Conservation (phyloP, 805 yeast species). For the Starmerella roubikii region DNA sequence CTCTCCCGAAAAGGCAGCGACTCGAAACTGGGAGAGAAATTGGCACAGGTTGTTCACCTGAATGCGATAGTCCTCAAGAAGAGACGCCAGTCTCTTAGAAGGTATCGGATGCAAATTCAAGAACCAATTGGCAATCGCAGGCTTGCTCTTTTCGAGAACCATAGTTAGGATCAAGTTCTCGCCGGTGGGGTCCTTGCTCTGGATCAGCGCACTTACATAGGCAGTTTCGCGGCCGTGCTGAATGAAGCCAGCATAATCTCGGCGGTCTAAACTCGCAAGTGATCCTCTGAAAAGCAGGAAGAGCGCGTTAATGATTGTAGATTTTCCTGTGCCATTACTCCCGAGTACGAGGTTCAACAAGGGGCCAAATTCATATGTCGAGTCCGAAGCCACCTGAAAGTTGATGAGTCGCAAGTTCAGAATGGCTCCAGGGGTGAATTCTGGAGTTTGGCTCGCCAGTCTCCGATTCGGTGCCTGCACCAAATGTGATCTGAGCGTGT, state of each 20-base stretch:
- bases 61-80: constrained; percentile 60
- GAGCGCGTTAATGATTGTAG: constrained; percentile 83
- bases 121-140: constrained; percentile 8
- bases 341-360: constrained; percentile 83
- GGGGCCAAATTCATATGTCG: constrained; percentile 47
- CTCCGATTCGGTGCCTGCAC: not conserved
- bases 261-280: constrained; percentile 30
- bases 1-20: constrained; percentile 77
- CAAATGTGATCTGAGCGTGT: too few relatives aligned
- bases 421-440: constrained; percentile 15
- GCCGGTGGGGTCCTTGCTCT: constrained; percentile 2
- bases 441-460: not conserved
- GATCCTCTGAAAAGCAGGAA: constrained; percentile 80
- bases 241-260: constrained; percentile 14
- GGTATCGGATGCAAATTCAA: constrained; percentile 13
- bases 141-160: not conserved
- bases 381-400: constrained; percentile 19
- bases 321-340: constrained; percentile 93
- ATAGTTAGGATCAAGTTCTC: constrained; percentile 3
- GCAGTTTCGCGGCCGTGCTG: constrained; percentile 11
- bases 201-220: constrained; percentile 9
- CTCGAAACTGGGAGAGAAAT: constrained; percentile 89
- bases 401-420: constrained; percentile 13
- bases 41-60: constrained; percentile 89
- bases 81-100: constrained; percentile 27